Conservation (phyloP, 75 land plant genomes). For the Pinus tabuliformis region DNA sequence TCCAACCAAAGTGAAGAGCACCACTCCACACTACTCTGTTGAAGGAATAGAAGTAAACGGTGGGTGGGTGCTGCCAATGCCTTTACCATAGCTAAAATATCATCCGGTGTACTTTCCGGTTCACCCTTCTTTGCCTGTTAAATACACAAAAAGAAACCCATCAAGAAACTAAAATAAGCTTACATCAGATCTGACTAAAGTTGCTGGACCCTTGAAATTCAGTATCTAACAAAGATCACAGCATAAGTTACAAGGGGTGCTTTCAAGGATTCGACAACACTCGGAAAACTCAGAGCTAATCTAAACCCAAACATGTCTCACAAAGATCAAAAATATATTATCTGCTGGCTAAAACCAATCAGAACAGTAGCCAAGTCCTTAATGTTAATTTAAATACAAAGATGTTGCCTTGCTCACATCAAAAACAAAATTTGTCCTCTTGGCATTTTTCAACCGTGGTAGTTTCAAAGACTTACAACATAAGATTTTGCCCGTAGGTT, state of each 20-base stretch:
- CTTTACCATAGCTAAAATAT: constrained; percentile 88
- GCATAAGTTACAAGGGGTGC: not conserved
- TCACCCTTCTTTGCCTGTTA: constrained; percentile 91
- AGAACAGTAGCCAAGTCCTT: not conserved
- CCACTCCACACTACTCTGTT: constrained; percentile 99
- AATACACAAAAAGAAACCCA: not conserved
- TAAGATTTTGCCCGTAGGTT: not conserved
- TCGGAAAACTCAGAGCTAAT: not conserved
- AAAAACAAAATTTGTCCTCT: not conserved
- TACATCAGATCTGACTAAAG: not conserved
- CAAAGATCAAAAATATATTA: not conserved
- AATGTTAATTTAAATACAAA: not conserved
- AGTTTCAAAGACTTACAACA: not conserved
- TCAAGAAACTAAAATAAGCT: not conserved
- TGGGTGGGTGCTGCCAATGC: constrained; percentile 84
- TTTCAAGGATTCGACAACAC: not conserved
- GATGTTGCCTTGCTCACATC: not conserved
- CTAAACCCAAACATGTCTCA: not conserved
- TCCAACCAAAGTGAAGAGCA: constrained; percentile 98
- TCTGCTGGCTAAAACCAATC: not conserved
- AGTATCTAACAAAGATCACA: not conserved
- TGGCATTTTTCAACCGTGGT: not conserved
- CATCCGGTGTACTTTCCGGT: constrained; percentile 94
- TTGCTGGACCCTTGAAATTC: not conserved
- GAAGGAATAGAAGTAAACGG: constrained; percentile 84